Base-by-base conservation (phyloP, 1,139 yeast genomes). In the Yamadazyma dendronema region DNA sequence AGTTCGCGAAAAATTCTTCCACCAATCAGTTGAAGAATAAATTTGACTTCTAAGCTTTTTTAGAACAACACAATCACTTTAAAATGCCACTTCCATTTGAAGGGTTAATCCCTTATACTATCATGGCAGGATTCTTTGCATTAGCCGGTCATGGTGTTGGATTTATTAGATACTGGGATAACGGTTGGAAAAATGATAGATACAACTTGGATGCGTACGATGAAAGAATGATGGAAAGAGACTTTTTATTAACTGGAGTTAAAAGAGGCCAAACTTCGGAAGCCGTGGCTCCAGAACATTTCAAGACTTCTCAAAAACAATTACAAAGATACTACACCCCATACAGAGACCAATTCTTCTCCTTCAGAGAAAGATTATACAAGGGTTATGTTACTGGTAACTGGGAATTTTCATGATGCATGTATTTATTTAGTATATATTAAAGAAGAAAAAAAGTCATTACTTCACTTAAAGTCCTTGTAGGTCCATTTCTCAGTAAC, bases 401-500 rank as follows among this genome's bases (percentile, higher is more conserved):
- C 46, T 71, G 77, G 77, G 74, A 71, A 49, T 67, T 67, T 41
- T 61, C 70, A 41, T 67, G 46, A 45, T 34, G 44, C 44, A 37
- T 41, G 39, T 38, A 35, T 33, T 36, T 38, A 38, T 32, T 22
- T 16, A 19, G 19, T 34, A 24, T 24, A 24, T n/a, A 24, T 26
- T 23, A 30, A n/a, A 17, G 11, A 29, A 17, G 31, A 36, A 13
- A 27, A n/a, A n/a, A n/a, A n/a, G n/a, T n/a, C n/a, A n/a, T n/a
- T n/a, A 21, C n/a, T n/a, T 30, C 67, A 85, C 64, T 84, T 84
- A 55, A 85, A 84, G 64, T 89, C 95, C 66, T 89, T 90, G 64
- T 84, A 87, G 30, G 90, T 77, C 95, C 96, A 89, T 62, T 88
- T 89, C 60, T 88, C 96, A 26, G 94, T 84, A 42, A 85, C 65